Evolutionary conservation across 345 rosid genomes (phyloP), one percentile per base, ranked within the genome.

Genomic region (Durio zibethinus): DNA sequence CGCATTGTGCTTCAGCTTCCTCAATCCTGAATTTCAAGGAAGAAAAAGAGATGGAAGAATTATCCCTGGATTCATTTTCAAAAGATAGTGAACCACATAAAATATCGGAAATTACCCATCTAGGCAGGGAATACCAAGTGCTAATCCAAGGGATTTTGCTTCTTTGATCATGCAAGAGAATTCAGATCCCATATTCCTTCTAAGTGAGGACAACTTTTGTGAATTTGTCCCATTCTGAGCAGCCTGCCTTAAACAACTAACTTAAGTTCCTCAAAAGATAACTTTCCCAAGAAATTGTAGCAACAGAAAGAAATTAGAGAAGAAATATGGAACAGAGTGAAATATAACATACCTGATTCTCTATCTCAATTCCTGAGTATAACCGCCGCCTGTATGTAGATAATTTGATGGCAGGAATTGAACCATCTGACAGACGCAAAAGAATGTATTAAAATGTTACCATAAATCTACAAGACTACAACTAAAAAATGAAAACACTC

Each of bases 1-100:
- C 98, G 62, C 98, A 96, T 54, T 96, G 98, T 0, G 98, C 97
- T 83, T 96, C 99, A 79, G 92, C 98, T 81, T 96, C 99, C 86
- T 93, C 99, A 62, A 93, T 80, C 81, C 97, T 92, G 86, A 80
- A 80, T 50, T 67, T 63, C 18, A 53, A 73, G 66, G 70, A 66
- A 47, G 9, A 72, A 54, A 75, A 78, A 40, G 62, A 31, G 42
- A 56, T 50, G 31, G 21, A 35, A 53, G 50, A 61, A n/a, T 52
- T n/a, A 48, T 59, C 59, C 38, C 43, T 50, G n/a, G 67, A 15
- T 48, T 60, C 66, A 48, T 74, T 74, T 20, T 62, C 59, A 53
- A 38, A 72, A 48, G 12, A 79, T 61, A 80, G 60, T 1, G 56
- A 71, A 71, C 16, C 2, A 50, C 21, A 21, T 45, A 18, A 48